Evolutionary conservation across 2,329 filamentous ascomycete genomes (phyloP).

Genomic region (Pseudopyricularia cyperi): DNA sequence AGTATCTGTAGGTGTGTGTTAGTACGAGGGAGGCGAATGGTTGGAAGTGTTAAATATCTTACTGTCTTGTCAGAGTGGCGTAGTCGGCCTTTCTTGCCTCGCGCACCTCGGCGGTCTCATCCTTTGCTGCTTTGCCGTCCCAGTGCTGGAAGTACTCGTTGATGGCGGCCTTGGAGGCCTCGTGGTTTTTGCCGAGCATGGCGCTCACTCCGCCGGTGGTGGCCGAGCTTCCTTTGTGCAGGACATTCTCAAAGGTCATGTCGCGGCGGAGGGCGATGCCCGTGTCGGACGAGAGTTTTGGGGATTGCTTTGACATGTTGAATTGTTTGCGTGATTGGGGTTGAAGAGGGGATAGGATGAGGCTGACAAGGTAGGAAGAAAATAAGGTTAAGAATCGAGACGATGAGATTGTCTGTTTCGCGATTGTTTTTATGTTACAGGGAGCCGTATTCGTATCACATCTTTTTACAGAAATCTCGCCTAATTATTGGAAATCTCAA

Average conservation of each 20-base stretch:
- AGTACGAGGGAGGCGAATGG: not conserved
- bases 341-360: too few relatives aligned
- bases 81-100: conserved; percentile 1
- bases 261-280: not conserved
- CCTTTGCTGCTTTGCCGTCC: conserved; percentile 61
- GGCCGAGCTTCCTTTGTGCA: not conserved
- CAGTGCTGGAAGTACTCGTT: conserved; percentile 96
- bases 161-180: conserved; percentile 67
- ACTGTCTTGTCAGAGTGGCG: conserved; percentile 1
- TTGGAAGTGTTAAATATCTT: not conserved
- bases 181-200: conserved; percentile 7
- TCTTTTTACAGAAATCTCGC: too few relatives aligned
- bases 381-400: too few relatives aligned
- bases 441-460: too few relatives aligned
- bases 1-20: conserved; percentile 50
- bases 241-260: conserved; percentile 1
- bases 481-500: too few relatives aligned
- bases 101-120: conserved; percentile 1
- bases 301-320: not conserved
- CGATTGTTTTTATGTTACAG: too few relatives aligned
- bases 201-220: not conserved
- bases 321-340: too few relatives aligned
- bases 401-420: too few relatives aligned
- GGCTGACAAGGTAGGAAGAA: too few relatives aligned
- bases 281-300: not conserved